These are phyloP conservation scores for Nematocida minor DNA, from an alignment of 371 early-diverging fungal species.

Conservation along the genomic window DNA sequence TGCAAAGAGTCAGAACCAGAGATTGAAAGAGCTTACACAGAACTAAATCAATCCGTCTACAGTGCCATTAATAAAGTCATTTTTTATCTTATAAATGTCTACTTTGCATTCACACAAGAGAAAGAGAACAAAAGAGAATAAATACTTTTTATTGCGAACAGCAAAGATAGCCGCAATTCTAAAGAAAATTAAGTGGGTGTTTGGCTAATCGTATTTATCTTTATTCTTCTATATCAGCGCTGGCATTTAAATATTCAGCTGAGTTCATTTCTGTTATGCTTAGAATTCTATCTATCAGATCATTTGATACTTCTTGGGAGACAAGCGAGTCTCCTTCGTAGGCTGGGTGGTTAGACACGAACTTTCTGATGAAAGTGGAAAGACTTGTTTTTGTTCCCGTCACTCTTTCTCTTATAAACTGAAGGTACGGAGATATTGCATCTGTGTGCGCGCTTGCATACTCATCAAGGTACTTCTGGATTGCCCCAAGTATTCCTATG, in stretches of 20 bases:
- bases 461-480: slow-evolving; percentile 58
- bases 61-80: no score
- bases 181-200: no score
- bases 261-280: slow-evolving; percentile 35
- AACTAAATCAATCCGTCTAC: slow-evolving; percentile 23
- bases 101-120: no score
- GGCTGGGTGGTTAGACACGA: slow-evolving; percentile 76
- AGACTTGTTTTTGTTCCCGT: slow-evolving; percentile 49
- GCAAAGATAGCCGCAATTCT: no score
- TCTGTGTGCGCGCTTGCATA: slow-evolving; percentile 68
- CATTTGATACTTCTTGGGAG: slow-evolving; percentile 73
- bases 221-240: neutral
- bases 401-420: slow-evolving; percentile 69
- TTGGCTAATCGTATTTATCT: no score
- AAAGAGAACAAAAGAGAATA: no score
- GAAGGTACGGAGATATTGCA: slow-evolving; percentile 63
- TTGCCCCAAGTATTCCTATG: slow-evolving; percentile 43
- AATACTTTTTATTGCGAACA: no score
- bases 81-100: no score
- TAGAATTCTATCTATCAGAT: slow-evolving; percentile 66
- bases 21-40: slow-evolving; percentile 41
- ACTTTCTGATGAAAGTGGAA: slow-evolving; percentile 77
- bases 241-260: slow-evolving; percentile 48
- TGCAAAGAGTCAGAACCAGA: slow-evolving; percentile 52
- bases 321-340: slow-evolving; percentile 85